These are phyloP conservation scores for Amniculicola lignicola DNA, from an alignment of 495 filamentous ascomycete genomes.

Conservation along the genomic window DNA sequence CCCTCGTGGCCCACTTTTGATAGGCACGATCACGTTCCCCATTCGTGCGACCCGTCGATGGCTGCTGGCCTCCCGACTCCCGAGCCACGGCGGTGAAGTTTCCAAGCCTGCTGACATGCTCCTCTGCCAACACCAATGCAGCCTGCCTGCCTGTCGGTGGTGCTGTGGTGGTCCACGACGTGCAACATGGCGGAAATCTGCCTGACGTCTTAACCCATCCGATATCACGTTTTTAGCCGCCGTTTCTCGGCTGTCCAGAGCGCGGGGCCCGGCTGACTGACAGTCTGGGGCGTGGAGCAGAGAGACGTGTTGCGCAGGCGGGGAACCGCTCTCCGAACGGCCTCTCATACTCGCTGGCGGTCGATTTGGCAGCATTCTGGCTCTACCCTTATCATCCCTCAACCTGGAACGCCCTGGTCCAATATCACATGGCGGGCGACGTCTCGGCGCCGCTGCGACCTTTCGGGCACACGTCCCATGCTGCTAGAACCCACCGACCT, in stretches of 20 bases:
- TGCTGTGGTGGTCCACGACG: slow-evolving; percentile 7
- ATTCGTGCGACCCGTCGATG: slow-evolving; percentile 4
- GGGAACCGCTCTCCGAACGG: too few relatives aligned
- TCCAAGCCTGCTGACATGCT: slow-evolving; percentile 1
- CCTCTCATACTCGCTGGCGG: slow-evolving; percentile 8
- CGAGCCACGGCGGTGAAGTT: too few relatives aligned
- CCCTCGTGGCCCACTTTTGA: too few relatives aligned
- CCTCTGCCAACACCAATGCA: not conserved
- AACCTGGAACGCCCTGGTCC: slow-evolving; percentile 21
- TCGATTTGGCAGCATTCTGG: too few relatives aligned
- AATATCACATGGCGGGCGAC: slow-evolving; percentile 21
- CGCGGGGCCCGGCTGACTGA: slow-evolving; percentile 20
- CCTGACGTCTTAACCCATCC: not conserved
- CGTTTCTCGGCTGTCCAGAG: slow-evolving; percentile 4
- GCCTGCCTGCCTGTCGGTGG: not conserved
- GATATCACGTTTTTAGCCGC: slow-evolving; percentile 33
- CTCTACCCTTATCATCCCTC: slow-evolving; percentile 30
- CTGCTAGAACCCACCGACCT: not conserved
- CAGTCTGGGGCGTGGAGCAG: slow-evolving; percentile 12
- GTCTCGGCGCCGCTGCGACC: slow-evolving; percentile 10
- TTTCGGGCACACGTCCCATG: slow-evolving; percentile 13
- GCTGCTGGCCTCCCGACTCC: not conserved
- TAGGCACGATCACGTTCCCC: slow-evolving; percentile 13
- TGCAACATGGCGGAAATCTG: not conserved
- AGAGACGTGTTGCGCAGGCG: too few relatives aligned